Evolutionary conservation across 108 stramenopile genomes (phyloP).

Genomic region (Skeletonema potamos): DNA sequence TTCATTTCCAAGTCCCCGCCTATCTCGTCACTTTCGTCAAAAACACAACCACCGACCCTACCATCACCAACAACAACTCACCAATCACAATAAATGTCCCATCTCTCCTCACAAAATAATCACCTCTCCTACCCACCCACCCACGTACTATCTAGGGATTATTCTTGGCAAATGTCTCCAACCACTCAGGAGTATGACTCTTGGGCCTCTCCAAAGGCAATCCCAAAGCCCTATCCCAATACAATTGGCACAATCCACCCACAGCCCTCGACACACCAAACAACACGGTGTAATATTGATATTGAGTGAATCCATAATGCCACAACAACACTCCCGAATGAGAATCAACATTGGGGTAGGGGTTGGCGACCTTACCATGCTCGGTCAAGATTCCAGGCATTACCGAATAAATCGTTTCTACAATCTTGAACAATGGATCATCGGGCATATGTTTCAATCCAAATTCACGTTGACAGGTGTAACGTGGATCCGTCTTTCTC

Average conservation of each 20-base stretch:
- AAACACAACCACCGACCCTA: too few relatives aligned
- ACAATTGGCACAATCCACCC: slow-evolving; percentile 96
- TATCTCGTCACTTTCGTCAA: too few relatives aligned
- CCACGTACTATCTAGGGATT: slow-evolving; percentile 13
- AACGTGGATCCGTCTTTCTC: slow-evolving; percentile 98
- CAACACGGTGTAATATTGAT: slow-evolving; percentile 99
- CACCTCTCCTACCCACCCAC: background rate
- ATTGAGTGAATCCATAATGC: slow-evolving; percentile 99
- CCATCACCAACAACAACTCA: too few relatives aligned
- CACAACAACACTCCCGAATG: slow-evolving; percentile 98
- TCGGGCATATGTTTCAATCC: slow-evolving; percentile 99
- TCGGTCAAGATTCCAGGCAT: slow-evolving; percentile 98
- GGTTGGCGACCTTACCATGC: slow-evolving; percentile 99
- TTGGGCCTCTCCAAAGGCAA: slow-evolving; percentile 99
- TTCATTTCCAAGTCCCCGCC: too few relatives aligned
- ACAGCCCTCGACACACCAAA: slow-evolving; percentile 98
- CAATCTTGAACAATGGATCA: slow-evolving; percentile 97
- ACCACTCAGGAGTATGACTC: slow-evolving; percentile 98
- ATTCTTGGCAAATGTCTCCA: slow-evolving; percentile 78
- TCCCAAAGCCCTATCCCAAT: slow-evolving; percentile 99
- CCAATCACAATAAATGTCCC: too few relatives aligned
- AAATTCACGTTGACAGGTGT: slow-evolving; percentile 99
- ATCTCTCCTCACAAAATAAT: background rate
- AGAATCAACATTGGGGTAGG: slow-evolving; percentile 98
- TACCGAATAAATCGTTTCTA: slow-evolving; percentile 97